Percentiles rank a stretch among this genome's conserved stretches.
phyloP scores from a whole-genome alignment of 2,329 filamentous ascomycete genomes.

The Rugonectria rugulosa region DNA sequence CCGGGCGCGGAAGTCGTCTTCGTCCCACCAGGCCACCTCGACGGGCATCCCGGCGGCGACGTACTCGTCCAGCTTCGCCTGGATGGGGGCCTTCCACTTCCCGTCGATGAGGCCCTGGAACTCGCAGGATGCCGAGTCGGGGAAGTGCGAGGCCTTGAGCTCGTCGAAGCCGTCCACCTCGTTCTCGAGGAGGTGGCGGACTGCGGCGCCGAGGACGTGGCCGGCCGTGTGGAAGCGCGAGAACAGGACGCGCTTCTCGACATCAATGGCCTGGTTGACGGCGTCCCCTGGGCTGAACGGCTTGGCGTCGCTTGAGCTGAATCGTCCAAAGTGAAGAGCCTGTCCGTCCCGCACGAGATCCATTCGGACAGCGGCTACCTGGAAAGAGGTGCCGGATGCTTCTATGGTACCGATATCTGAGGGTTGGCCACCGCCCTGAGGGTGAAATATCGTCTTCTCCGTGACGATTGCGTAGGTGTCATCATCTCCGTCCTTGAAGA shows the following conservation, averaged over 20 bases:
- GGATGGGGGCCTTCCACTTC: slow-evolving; percentile 68
- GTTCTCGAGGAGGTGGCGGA: slow-evolving; percentile 63
- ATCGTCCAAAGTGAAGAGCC: slow-evolving; percentile 72
- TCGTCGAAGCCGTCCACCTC: slow-evolving; percentile 66
- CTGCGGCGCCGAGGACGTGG: slow-evolving; percentile 73
- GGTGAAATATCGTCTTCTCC: slow-evolving; percentile 75
- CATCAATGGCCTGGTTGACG: slow-evolving; percentile 66
- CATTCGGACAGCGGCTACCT: slow-evolving; percentile 65
- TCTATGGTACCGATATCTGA: slow-evolving; percentile 70
- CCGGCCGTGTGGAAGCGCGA: slow-evolving; percentile 78
- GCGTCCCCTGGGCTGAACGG: slow-evolving; percentile 51
- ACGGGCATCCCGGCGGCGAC: slow-evolving; percentile 64
- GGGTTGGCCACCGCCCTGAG: slow-evolving; percentile 78
- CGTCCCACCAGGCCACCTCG: slow-evolving; percentile 70
- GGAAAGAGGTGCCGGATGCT: slow-evolving; percentile 47
- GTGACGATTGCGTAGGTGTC: slow-evolving; percentile 66
- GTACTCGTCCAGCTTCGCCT: slow-evolving; percentile 66
- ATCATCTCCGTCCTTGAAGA: slow-evolving; percentile 65
- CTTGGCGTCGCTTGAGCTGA: slow-evolving; percentile 41
- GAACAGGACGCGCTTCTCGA: slow-evolving; percentile 66
- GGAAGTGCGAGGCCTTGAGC: slow-evolving; percentile 76
- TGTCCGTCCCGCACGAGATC: slow-evolving; percentile 57
- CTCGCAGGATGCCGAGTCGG: slow-evolving; percentile 71
- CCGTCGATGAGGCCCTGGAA: slow-evolving; percentile 73
- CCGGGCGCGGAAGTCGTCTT: slow-evolving; percentile 63